These are phyloP conservation scores for Artemisia annua DNA, from an alignment of 129 eudicot genomes.

Conservation along the genomic window DNA sequence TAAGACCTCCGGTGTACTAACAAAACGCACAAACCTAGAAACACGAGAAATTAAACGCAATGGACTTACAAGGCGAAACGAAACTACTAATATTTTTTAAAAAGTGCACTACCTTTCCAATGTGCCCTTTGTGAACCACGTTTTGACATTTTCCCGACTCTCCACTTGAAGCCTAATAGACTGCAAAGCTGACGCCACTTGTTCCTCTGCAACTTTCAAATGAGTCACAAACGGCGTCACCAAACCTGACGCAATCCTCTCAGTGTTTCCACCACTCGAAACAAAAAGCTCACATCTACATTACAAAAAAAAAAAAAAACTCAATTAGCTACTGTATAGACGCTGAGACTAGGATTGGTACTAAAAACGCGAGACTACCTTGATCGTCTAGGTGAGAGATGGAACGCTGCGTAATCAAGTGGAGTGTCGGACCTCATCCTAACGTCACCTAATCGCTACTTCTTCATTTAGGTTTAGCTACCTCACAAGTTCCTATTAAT, in stretches of 20 bases:
- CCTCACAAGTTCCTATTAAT: too few relatives aligned
- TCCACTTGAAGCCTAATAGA: conserved; percentile 81
- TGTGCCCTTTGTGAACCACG: conserved; percentile 98
- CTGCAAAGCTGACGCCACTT: conserved; percentile 61
- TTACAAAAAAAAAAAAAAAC: neutral
- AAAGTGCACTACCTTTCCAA: conserved; percentile 70
- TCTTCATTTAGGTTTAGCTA: too few relatives aligned
- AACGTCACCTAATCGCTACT: neutral
- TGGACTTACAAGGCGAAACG: neutral
- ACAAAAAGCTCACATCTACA: conserved; percentile 87
- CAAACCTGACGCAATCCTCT: conserved; percentile 90
- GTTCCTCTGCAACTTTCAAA: conserved; percentile 81
- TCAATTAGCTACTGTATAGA: neutral
- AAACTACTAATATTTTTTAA: neutral
- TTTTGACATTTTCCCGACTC: conserved; percentile 49
- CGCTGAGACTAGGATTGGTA: too few relatives aligned
- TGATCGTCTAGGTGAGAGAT: conserved; percentile 86
- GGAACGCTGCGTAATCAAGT: conserved; percentile 90
- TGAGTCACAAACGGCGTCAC: conserved; percentile 86
- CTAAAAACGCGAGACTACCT: conserved; percentile 34
- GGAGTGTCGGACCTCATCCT: conserved; percentile 62
- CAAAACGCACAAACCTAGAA: conserved; percentile 93
- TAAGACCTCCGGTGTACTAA: conserved; percentile 91
- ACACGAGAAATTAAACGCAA: conserved; percentile 10
- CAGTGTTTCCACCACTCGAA: conserved; percentile 70